phyloP scores from a whole-genome alignment of 495 filamentous ascomycete species.

The Geoglossum glabrum region DNA sequence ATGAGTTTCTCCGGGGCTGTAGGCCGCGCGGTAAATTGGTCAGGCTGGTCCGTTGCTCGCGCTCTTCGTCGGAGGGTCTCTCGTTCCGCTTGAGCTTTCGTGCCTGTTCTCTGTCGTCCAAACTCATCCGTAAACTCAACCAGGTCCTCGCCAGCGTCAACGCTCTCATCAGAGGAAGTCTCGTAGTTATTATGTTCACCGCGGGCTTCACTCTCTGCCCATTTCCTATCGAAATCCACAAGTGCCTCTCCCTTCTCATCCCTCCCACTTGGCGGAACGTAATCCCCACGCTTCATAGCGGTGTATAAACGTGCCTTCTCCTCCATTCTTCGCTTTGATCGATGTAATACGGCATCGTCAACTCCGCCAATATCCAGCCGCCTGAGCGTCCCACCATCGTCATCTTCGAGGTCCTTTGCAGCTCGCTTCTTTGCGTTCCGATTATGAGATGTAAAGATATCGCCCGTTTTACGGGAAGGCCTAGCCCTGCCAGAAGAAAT shows the following conservation, averaged over 20 bases:
- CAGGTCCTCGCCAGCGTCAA: constrained; percentile 30
- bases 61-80: constrained; percentile 25
- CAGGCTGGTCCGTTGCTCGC: constrained; percentile 28
- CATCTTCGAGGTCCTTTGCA: constrained; percentile 22
- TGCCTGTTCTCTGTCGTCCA: constrained; percentile 52
- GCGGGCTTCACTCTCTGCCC: constrained; percentile 43
- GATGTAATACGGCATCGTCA: constrained; percentile 27
- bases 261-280: constrained; percentile 19
- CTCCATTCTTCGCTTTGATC: constrained; percentile 60
- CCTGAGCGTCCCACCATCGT: constrained; percentile 6
- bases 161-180: constrained; percentile 23
- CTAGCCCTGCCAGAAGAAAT: constrained; percentile 36
- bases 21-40: constrained; percentile 35
- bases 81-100: constrained; percentile 37
- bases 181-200: constrained; percentile 18
- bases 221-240: constrained; percentile 90
- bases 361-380: constrained; percentile 22
- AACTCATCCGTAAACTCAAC: constrained; percentile 82
- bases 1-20: constrained; percentile 51
- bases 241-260: constrained; percentile 21
- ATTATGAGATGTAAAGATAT: constrained; percentile 53
- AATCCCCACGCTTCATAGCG: constrained; percentile 59
- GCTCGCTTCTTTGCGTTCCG: constrained; percentile 48
- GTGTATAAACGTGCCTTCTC: constrained; percentile 73
- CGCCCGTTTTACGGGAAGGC: constrained; percentile 44